These are phyloP conservation scores for Gynochthodes officinalis DNA, from an alignment of 257 asterid species.

Conservation along the genomic window DNA sequence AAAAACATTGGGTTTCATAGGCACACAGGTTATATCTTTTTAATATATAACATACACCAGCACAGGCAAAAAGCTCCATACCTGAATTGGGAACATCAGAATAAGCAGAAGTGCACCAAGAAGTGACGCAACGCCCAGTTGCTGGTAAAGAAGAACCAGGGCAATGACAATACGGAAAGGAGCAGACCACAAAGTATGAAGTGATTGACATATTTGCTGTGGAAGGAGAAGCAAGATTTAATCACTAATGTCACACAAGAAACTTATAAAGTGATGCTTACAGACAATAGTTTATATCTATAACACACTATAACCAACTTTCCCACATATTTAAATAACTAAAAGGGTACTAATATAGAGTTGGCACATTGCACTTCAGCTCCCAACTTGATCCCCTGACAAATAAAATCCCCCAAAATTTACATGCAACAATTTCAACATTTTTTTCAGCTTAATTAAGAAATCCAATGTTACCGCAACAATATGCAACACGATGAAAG, in stretches of 20 bases:
- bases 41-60: background rate
- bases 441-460: background rate
- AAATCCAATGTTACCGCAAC: background rate
- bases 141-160: slow-evolving; percentile 83
- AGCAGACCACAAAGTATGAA: slow-evolving; percentile 93
- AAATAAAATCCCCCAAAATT: background rate
- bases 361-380: background rate
- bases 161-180: slow-evolving; percentile 82
- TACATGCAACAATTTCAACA: background rate
- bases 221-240: slow-evolving; percentile 19
- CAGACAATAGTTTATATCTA: background rate
- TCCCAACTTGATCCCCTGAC: background rate
- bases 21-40: background rate
- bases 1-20: background rate
- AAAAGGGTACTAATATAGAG: background rate
- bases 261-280: background rate
- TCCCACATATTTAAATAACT: background rate
- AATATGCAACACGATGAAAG: background rate
- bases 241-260: slow-evolving; percentile 5
- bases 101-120: slow-evolving; percentile 83
- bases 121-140: slow-evolving; percentile 80
- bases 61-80: slow-evolving; percentile 23
- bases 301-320: background rate
- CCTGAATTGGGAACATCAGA: slow-evolving; percentile 87
- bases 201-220: slow-evolving; percentile 95